Evolutionary conservation across 2,329 filamentous ascomycete genomes (phyloP), one percentile per base, ranked within the genome.

Genomic region (Alternaria metachromatica): DNA sequence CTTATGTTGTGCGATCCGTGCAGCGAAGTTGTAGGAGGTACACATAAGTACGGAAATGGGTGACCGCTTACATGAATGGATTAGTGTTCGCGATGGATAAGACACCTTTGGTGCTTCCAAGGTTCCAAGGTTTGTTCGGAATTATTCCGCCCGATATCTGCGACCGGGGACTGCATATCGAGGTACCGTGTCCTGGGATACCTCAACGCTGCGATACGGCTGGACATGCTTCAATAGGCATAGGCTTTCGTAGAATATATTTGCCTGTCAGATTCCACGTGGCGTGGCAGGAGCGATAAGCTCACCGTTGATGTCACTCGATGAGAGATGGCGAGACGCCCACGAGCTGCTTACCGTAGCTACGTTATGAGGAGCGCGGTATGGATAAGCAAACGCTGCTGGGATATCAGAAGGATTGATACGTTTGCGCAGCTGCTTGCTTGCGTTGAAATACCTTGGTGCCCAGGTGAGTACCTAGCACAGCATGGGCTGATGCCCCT

Each of bases 161-260:
- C 62, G 37, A 45, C 62, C 45, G 58, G 53, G 48, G 48, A 44
- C 46, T 41, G 23, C 30, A 49, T 55, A 41, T 41, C n/a, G 2
- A 18, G 37, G 37, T 41, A 41, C 37, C 37, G 37, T 41, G 9
- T 41, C 37, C 37, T 18, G n/a, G 37, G 37, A 41, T 41, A 18
- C 58, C 54, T 53, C 57, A 43, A 43, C 13, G 21, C 46, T 51
- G 18, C 23, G 45, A 44, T 58, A 28, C 37, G 66, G 64, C 53
- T 69, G 60, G 64, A 67, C 64, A 61, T 70, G 54, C 64, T 67
- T 44, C 13, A 63, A 58, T 20, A n/a, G 60, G 66, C 23, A 68
- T 65, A 56, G 54, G 11, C 45, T 55, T 62, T 54, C 58, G 46
- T 41, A 44, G 44, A 58, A 65, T 55, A 58, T 59, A 44, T 46